Percentiles rank a stretch among this genome's conserved stretches.
Conservation (phyloP, 345 rosid genomes). For the Iberis pinnata region DNA sequence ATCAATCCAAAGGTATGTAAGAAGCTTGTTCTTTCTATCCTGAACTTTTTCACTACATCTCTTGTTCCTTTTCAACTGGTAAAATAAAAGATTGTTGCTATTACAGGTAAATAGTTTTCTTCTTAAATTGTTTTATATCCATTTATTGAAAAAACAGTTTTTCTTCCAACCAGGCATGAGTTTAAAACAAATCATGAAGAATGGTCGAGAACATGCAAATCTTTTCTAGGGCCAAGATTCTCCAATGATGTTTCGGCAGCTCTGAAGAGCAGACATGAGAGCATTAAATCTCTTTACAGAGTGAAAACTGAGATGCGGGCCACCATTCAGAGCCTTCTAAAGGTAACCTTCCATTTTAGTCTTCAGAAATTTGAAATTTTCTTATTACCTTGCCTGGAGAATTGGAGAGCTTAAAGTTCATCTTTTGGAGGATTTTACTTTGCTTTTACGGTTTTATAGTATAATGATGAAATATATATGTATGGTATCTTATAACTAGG, state of each 20-base stretch:
- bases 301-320: constrained; percentile 74
- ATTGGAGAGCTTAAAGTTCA: not conserved
- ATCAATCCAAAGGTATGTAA: constrained; percentile 59
- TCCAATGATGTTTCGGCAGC: constrained; percentile 50
- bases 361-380: not conserved
- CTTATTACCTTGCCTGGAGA: no score
- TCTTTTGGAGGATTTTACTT: not conserved
- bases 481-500: constrained; percentile 36
- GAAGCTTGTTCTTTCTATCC: not conserved
- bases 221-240: constrained; percentile 54
- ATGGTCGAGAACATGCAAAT: constrained; percentile 72
- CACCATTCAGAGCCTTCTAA: constrained; percentile 63
- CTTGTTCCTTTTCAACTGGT: constrained; percentile 3
- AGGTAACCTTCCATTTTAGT: constrained; percentile 40
- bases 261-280: constrained; percentile 43
- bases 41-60: constrained; percentile 1
- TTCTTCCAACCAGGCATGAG: constrained; percentile 58
- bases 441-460: not conserved
- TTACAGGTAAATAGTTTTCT: not conserved
- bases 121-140: not conserved
- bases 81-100: not conserved
- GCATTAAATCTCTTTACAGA: constrained; percentile 54
- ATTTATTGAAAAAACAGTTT: not conserved
- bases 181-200: constrained; percentile 83
- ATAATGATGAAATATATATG: constrained; percentile 5